Evolutionary conservation across 148 eudicot species (phyloP).

Genomic region (Tetragonia tetragonoides): DNA sequence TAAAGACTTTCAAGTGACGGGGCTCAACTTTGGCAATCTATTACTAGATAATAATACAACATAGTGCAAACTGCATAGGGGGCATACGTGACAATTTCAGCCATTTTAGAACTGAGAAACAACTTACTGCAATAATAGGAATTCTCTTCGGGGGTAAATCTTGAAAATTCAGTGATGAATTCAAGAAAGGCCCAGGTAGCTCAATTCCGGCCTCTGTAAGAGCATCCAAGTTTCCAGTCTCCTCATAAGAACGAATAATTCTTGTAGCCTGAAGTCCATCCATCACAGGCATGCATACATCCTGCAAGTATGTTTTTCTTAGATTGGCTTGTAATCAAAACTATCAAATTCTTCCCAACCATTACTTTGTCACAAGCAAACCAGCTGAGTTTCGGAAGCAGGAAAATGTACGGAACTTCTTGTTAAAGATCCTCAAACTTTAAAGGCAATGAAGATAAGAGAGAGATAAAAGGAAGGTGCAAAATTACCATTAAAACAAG

Average conservation of each 20-base stretch:
- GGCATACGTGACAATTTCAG: not conserved
- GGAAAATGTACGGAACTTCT: not conserved
- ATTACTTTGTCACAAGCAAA: too few species aligned
- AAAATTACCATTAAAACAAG: conserved; percentile 79
- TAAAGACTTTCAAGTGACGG: not conserved
- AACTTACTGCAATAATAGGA: conserved; percentile 80
- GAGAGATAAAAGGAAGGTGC: not conserved
- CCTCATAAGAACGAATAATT: conserved; percentile 78
- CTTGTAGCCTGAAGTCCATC: conserved; percentile 94
- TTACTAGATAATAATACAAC: not conserved
- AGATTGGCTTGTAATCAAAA: not conserved
- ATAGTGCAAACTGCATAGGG: not conserved
- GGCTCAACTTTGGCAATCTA: not conserved
- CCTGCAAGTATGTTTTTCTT: conserved; percentile 42
- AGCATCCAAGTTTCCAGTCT: conserved; percentile 84
- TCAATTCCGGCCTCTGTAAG: conserved; percentile 77
- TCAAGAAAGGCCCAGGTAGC: conserved; percentile 21
- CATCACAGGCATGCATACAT: conserved; percentile 96
- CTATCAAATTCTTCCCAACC: not conserved
- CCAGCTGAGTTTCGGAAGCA: not conserved
- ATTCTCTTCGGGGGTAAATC: conserved; percentile 39
- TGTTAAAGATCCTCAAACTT: not conserved
- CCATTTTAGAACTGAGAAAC: not conserved
- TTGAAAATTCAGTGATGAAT: conserved; percentile 27
- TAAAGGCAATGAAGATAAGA: not conserved